Evolutionary conservation across 139 green algal species (phyloP).

Genomic region (Auxenochlorella pyrenoidosa): DNA sequence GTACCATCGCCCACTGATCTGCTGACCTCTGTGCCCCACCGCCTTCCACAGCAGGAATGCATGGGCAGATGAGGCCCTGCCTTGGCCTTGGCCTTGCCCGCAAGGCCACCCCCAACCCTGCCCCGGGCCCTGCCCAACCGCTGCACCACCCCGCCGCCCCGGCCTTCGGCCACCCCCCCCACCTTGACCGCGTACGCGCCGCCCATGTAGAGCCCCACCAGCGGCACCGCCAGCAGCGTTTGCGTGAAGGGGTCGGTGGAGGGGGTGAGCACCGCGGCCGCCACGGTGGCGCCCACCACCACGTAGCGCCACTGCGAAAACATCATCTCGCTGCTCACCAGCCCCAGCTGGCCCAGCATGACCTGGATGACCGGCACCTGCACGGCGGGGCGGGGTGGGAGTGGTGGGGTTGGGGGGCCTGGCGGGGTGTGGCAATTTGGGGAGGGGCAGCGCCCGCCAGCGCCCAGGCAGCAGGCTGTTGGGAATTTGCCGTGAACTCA

Average conservation of each 20-base stretch:
- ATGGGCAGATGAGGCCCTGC: no score
- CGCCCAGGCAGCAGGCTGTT: no score
- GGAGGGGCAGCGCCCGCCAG: not conserved
- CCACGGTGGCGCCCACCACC: constrained; percentile 93
- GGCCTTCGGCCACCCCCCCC: not conserved
- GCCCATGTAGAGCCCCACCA: constrained; percentile 96
- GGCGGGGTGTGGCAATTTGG: not conserved
- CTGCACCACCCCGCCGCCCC: not conserved
- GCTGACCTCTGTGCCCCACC: no score
- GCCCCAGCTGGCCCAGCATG: constrained; percentile 92
- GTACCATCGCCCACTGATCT: no score
- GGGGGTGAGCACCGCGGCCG: constrained; percentile 96
- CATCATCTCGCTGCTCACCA: constrained; percentile 93
- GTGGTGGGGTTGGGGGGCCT: no score
- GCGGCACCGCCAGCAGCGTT: constrained; percentile 92
- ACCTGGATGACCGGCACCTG: constrained; percentile 98
- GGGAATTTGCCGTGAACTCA: no score
- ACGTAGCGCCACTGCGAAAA: constrained; percentile 96
- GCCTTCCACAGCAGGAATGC: no score
- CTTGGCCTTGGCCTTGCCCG: no score
- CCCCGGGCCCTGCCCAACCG: no score
- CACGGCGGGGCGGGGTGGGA: not conserved
- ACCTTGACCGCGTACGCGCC: constrained; percentile 67
- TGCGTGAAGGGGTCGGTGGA: constrained; percentile 99
- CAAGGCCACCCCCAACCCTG: no score